A percentile compares a stretch with the other conserved stretches of the same genome.
Evolutionary conservation across 1,284 basidiomycete genomes (phyloP).

Genomic region (Pseudozyma hubeiensis): DNA sequence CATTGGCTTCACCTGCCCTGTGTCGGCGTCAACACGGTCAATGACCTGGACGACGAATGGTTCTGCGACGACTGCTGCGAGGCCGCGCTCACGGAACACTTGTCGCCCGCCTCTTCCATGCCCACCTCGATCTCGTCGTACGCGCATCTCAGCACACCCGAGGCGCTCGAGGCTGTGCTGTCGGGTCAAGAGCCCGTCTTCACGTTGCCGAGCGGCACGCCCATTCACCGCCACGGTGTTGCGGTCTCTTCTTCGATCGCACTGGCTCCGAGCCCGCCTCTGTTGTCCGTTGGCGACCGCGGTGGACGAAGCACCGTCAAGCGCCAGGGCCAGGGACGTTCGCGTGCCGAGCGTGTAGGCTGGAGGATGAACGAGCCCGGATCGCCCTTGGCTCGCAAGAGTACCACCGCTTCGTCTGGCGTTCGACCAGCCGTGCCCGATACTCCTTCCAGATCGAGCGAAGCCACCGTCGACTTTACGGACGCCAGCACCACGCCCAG

Average conservation of each 20-base stretch:
- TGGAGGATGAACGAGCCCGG: slow-evolving; percentile 57
- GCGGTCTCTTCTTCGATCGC: slow-evolving; percentile 55
- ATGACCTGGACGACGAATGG: slow-evolving; percentile 66
- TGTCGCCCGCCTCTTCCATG: slow-evolving; percentile 49
- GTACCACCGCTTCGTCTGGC: slow-evolving; percentile 44
- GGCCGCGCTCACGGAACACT: slow-evolving; percentile 38
- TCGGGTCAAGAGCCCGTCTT: slow-evolving; percentile 49
- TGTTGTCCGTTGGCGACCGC: slow-evolving; percentile 41
- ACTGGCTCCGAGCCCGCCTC: slow-evolving; percentile 53
- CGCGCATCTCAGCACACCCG: slow-evolving; percentile 49
- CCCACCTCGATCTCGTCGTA: slow-evolving; percentile 42
- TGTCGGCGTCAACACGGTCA: slow-evolving; percentile 61
- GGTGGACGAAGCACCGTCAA: slow-evolving; percentile 45
- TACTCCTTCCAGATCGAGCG: slow-evolving; percentile 35
- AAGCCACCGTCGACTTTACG: slow-evolving; percentile 39
- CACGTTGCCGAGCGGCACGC: slow-evolving; percentile 44
- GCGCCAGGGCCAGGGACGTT: slow-evolving; percentile 49
- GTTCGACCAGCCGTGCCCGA: slow-evolving; percentile 43
- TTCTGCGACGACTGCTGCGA: slow-evolving; percentile 62
- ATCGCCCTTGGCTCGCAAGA: slow-evolving; percentile 62
- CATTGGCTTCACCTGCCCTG: slow-evolving; percentile 68
- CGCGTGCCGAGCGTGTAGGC: slow-evolving; percentile 52
- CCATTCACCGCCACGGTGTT: slow-evolving; percentile 46
- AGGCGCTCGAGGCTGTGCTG: slow-evolving; percentile 36
- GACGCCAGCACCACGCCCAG: slow-evolving; percentile 46